Percentiles rank a stretch among this genome's conserved stretches.
Evolutionary conservation across 2,329 filamentous ascomycete species (phyloP).

Genomic region (Aplosporella prunicola): DNA sequence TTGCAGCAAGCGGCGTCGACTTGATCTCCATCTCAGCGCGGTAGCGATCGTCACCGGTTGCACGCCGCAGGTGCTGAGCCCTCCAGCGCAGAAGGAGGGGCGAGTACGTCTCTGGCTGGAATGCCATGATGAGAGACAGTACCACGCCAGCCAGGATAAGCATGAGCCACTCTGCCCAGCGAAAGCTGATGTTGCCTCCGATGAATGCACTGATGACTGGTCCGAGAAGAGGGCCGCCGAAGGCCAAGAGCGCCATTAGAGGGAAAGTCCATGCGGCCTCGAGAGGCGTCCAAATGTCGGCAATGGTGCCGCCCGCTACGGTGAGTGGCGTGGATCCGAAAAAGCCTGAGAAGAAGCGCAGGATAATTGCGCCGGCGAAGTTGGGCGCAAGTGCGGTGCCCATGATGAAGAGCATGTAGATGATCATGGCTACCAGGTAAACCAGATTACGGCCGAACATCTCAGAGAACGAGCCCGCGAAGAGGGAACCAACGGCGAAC

Average conservation of each 20-base stretch:
- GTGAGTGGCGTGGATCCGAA: constrained; percentile 38
- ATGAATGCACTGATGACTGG: constrained; percentile 33
- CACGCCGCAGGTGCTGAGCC: constrained; percentile 20
- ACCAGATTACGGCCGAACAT: constrained; percentile 38
- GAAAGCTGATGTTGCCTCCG: too few species aligned
- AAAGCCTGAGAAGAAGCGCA: constrained; percentile 42
- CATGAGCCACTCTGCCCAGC: constrained; percentile 29
- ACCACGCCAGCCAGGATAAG: constrained; percentile 26
- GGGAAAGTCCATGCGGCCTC: constrained; percentile 44
- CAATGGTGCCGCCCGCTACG: constrained; percentile 37
- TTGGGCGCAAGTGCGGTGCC: constrained; percentile 39
- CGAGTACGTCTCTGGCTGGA: constrained; percentile 43
- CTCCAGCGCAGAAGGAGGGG: constrained; percentile 31
- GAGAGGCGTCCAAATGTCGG: constrained; percentile 39
- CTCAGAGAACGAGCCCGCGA: constrained; percentile 33
- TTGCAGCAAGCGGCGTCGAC: constrained; percentile 27
- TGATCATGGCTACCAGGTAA: constrained; percentile 37
- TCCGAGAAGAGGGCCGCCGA: too few species aligned
- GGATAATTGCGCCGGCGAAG: constrained; percentile 38
- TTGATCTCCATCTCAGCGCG: constrained; percentile 38
- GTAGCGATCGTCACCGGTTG: constrained; percentile 36
- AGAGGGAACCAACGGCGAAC: constrained; percentile 40
- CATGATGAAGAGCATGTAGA: constrained; percentile 42
- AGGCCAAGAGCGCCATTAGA: constrained; percentile 38
- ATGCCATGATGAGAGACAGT: constrained; percentile 26